A percentile compares a stretch with the other conserved stretches of the same genome.
Evolutionary conservation across 2,329 filamentous ascomycete species (phyloP).

Genomic region (Colletotrichum coccodes): DNA sequence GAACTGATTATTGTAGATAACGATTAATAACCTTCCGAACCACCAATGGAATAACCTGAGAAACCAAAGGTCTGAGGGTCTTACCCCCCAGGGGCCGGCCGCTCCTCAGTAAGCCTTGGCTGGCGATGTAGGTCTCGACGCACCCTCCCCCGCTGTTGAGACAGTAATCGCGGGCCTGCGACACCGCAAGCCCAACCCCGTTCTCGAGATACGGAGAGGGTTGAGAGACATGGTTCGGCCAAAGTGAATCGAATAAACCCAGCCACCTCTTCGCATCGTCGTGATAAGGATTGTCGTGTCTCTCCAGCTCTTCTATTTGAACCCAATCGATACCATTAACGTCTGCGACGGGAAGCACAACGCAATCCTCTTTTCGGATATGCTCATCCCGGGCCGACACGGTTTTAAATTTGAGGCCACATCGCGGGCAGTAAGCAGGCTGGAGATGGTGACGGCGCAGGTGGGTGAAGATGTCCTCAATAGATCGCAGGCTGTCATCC

Average conservation of each 20-base stretch:
- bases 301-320: neutral
- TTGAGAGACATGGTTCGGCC: neutral
- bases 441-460: neutral
- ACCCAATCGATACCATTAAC: neutral
- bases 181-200: neutral
- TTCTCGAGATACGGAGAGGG: neutral
- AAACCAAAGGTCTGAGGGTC: too few species aligned
- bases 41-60: too few species aligned
- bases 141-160: neutral
- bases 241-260: neutral
- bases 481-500: neutral
- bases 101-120: too few species aligned
- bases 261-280: neutral
- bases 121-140: neutral
- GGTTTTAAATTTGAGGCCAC: neutral
- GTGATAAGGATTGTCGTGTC: too few species aligned
- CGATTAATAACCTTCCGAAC: too few species aligned
- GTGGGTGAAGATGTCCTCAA: neutral
- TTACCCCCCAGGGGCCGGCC: too few species aligned
- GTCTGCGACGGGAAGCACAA: neutral
- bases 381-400: neutral
- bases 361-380: neutral
- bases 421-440: neutral
- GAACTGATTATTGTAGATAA: too few species aligned
- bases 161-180: neutral